Evolutionary conservation across 495 filamentous ascomycete genomes (phyloP).

Genomic region (Neurospora cerealis): DNA sequence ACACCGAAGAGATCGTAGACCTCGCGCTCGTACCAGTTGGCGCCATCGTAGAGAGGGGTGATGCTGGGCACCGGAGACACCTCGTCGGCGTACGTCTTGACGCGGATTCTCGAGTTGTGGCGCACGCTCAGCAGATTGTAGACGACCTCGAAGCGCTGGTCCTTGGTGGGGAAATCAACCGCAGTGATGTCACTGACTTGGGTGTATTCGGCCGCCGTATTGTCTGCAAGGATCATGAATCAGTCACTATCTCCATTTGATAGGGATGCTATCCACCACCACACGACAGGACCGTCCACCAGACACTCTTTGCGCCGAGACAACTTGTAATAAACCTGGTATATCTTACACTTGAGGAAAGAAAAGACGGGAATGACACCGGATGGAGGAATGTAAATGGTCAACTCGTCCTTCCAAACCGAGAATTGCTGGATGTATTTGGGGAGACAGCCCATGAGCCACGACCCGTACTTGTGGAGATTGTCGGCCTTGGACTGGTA

Average conservation of each 20-base stretch:
- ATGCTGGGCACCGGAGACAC: conserved; percentile 88
- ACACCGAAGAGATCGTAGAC: conserved; percentile 97
- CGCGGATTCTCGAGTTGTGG: conserved; percentile 90
- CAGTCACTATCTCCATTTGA: not conserved
- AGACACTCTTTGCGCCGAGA: not conserved
- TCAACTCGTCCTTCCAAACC: conserved; percentile 98
- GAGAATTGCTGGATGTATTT: conserved; percentile 99
- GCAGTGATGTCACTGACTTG: conserved; percentile 84
- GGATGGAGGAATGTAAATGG: conserved; percentile 79
- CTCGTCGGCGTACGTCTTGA: conserved; percentile 99
- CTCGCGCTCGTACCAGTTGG: conserved; percentile 98
- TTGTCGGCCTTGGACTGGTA: conserved; percentile 72
- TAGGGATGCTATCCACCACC: not conserved
- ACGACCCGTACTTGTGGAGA: conserved; percentile 89
- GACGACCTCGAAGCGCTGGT: conserved; percentile 93
- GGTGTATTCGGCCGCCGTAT: conserved; percentile 95
- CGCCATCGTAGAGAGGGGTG: conserved; percentile 78
- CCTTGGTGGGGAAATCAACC: conserved; percentile 89
- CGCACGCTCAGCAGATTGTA: conserved; percentile 95
- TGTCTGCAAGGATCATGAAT: conserved; percentile 36
- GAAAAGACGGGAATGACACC: conserved; percentile 84
- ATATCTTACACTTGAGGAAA: conserved; percentile 73
- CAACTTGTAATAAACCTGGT: not conserved
- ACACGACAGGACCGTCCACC: not conserved
- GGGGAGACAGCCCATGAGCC: conserved; percentile 90